These are phyloP conservation scores for Thelephora terrestris DNA, from an alignment of 1,284 basidiomycete genomes.

Conservation along the genomic window DNA sequence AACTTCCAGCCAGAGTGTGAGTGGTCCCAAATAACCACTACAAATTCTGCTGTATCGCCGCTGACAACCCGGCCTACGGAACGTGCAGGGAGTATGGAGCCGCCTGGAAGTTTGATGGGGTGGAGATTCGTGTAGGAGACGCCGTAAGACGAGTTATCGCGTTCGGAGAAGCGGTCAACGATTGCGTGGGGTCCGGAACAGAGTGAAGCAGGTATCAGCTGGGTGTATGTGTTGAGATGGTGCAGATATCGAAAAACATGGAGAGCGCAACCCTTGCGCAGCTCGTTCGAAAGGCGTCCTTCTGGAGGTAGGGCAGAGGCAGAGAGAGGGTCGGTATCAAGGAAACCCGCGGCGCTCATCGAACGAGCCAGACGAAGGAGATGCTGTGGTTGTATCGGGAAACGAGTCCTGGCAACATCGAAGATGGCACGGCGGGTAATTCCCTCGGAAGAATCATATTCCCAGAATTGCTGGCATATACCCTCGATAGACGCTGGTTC, in stretches of 20 bases:
- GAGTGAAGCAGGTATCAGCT: constrained; percentile 52
- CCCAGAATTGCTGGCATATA: constrained; percentile 75
- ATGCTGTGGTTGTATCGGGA: constrained; percentile 68
- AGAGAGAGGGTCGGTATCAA: constrained; percentile 56
- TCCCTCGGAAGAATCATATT: constrained; percentile 51
- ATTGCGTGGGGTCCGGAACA: constrained; percentile 56
- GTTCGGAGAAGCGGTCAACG: constrained; percentile 56
- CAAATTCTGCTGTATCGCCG: constrained; percentile 56
- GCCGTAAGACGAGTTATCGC: constrained; percentile 44
- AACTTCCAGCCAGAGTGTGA: constrained; percentile 77
- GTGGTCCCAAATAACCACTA: constrained; percentile 76
- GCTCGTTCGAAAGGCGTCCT: constrained; percentile 19
- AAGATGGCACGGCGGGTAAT: constrained; percentile 63
- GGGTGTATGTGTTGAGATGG: constrained; percentile 65
- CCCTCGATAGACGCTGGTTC: constrained; percentile 57
- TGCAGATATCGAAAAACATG: constrained; percentile 70
- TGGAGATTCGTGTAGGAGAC: constrained; percentile 56
- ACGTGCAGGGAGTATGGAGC: constrained; percentile 54
- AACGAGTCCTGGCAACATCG: constrained; percentile 70
- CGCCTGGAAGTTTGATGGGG: constrained; percentile 66
- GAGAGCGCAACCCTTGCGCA: constrained; percentile 45
- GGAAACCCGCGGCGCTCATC: constrained; percentile 62
- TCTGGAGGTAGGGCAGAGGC: constrained; percentile 36
- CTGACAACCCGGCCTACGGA: constrained; percentile 66
- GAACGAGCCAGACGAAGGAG: constrained; percentile 67